Conservation (phyloP, 2,329 filamentous ascomycete species). For the Verticillium albo-atrum region DNA sequence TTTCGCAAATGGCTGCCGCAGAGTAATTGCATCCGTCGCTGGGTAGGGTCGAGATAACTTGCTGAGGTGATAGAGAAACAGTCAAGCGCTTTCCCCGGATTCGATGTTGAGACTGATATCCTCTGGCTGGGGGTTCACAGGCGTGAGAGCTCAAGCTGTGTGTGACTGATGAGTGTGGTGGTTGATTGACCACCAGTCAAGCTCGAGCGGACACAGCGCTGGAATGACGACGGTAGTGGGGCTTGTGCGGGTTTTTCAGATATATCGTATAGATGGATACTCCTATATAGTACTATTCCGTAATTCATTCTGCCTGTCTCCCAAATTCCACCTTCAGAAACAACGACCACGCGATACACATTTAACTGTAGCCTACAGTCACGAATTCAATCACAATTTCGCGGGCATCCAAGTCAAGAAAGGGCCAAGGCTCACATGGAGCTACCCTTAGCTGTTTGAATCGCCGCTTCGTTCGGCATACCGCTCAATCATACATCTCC, state of each 20-base stretch:
- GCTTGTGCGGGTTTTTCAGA: background rate
- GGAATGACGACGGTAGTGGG: background rate
- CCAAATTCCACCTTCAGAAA: background rate
- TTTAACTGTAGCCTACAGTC: no score
- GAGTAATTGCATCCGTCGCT: background rate
- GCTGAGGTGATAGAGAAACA: background rate
- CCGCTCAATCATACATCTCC: no score
- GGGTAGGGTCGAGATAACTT: background rate
- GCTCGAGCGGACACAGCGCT: background rate
- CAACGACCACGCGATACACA: no score
- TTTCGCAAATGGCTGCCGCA: background rate
- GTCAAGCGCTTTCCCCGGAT: background rate
- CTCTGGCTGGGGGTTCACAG: background rate
- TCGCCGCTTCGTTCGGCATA: no score
- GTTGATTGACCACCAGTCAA: background rate
- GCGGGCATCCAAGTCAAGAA: no score
- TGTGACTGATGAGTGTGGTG: background rate
- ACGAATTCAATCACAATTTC: no score
- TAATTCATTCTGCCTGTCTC: background rate
- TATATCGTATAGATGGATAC: background rate
- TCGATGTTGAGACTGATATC: background rate
- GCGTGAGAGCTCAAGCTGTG: background rate
- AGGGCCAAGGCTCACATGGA: no score
- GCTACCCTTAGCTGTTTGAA: no score
- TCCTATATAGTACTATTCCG: background rate